These are phyloP conservation scores for Lecanicillium sp. DNA, from an alignment of 2,329 filamentous ascomycete genomes.

Conservation along the genomic window DNA sequence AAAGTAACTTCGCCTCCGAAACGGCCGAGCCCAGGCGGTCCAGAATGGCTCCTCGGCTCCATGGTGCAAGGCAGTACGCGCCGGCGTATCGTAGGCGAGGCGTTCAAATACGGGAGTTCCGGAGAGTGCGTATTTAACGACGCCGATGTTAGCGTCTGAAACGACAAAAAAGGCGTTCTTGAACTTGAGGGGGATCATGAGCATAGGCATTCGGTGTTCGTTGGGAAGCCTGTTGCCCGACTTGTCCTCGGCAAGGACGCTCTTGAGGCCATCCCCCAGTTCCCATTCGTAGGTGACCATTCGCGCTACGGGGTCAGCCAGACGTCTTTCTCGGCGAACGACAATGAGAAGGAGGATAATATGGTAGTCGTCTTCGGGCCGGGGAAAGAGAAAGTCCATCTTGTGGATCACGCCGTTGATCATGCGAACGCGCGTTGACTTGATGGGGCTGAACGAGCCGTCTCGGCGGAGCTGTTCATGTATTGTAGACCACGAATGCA, in stretches of 20 bases:
- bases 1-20: constrained; percentile 55
- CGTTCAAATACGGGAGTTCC: constrained; percentile 40
- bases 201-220: constrained; percentile 52
- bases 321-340: constrained; percentile 30
- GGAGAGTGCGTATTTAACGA: constrained; percentile 47
- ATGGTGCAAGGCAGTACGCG: constrained; percentile 36
- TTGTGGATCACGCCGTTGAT: constrained; percentile 72
- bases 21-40: constrained; percentile 78
- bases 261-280: constrained; percentile 36
- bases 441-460: constrained; percentile 51
- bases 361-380: constrained; percentile 55
- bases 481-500: constrained; percentile 49
- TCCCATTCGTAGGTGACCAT: constrained; percentile 57
- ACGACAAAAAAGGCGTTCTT: constrained; percentile 65
- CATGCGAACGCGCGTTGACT: constrained; percentile 30
- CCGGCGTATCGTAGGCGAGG: constrained; percentile 32
- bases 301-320: constrained; percentile 28
- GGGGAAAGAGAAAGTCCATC: constrained; percentile 77
- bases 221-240: constrained; percentile 41
- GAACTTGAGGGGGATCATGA: constrained; percentile 66
- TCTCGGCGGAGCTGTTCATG: constrained; percentile 38
- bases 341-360: constrained; percentile 69
- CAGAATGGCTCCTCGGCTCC: constrained; percentile 53
- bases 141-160: constrained; percentile 49
- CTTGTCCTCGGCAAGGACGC: constrained; percentile 38